Evolutionary conservation across 2,329 filamentous ascomycete species (phyloP).

Genomic region (Ambrosiella cleistominuta): DNA sequence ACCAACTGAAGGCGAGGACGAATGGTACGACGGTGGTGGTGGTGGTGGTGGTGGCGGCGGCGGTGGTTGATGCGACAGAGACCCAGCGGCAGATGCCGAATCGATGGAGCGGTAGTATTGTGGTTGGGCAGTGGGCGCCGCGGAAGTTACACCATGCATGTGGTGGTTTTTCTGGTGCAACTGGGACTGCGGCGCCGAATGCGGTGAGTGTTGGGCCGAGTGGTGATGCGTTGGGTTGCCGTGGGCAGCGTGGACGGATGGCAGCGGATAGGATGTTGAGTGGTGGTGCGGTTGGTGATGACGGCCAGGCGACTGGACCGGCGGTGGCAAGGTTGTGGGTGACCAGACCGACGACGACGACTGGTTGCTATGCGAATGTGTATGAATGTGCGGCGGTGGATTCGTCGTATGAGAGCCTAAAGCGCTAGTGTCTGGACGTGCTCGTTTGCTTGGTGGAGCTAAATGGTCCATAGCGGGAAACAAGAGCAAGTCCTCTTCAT

Average conservation of each 20-base stretch:
- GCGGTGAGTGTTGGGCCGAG: background rate
- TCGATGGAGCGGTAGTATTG: background rate
- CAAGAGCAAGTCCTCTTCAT: constrained; percentile 4
- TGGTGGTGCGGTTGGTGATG: constrained; percentile 4
- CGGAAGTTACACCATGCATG: background rate
- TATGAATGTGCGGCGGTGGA: background rate
- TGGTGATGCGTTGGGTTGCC: background rate
- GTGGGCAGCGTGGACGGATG: background rate
- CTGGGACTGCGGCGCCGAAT: background rate
- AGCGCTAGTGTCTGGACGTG: background rate
- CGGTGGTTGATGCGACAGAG: background rate
- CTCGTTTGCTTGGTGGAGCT: constrained; percentile 3
- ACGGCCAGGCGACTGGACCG: constrained; percentile 14
- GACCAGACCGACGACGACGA: background rate
- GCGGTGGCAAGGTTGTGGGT: constrained; percentile 15
- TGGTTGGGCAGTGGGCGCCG: background rate
- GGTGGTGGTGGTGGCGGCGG: constrained; percentile 9
- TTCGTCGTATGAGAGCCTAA: no score
- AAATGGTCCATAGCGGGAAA: constrained; percentile 8
- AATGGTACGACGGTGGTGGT: background rate
- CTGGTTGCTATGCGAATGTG: background rate
- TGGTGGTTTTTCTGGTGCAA: background rate
- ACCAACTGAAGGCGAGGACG: background rate
- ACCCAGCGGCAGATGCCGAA: background rate
- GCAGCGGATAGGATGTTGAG: constrained; percentile 15